phyloP scores from a whole-genome alignment of 2,329 filamentous ascomycete species.

The Claviceps sp. region DNA sequence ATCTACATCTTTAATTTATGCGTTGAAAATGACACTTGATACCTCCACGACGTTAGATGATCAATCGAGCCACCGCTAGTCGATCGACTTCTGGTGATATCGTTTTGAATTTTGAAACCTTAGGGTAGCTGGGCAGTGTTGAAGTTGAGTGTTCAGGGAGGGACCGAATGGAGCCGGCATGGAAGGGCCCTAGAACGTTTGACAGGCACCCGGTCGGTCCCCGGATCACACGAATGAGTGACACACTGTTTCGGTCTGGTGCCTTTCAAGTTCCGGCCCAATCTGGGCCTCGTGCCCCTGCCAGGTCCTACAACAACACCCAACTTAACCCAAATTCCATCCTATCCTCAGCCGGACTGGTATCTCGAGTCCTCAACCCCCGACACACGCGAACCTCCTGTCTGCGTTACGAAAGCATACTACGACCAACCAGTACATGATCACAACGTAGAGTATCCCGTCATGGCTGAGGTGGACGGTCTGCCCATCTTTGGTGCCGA shows the following conservation, averaged over 20 bases:
- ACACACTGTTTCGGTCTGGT: not conserved
- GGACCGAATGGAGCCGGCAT: not conserved
- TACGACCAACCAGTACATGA: slow-evolving; percentile 8
- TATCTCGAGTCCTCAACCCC: not conserved
- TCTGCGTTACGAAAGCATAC: slow-evolving; percentile 1
- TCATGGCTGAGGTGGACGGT: slow-evolving; percentile 72
- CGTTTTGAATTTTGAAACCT: not conserved
- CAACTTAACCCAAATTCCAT: not conserved
- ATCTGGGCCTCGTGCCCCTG: too few relatives aligned
- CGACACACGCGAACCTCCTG: not conserved
- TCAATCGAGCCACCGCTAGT: not conserved
- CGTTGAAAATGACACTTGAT: too few relatives aligned
- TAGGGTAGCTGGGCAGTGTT: not conserved
- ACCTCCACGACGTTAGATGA: too few relatives aligned
- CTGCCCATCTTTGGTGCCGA: slow-evolving; percentile 83
- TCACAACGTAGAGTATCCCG: slow-evolving; percentile 7
- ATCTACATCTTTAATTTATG: too few relatives aligned
- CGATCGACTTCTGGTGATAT: not conserved
- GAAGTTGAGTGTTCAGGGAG: not conserved
- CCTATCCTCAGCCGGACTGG: not conserved
- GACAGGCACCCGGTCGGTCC: too few relatives aligned
- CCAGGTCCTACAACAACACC: not conserved
- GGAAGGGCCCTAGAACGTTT: not conserved
- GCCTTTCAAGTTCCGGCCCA: not conserved
- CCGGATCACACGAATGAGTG: not conserved